Percentiles rank a stretch among this genome's conserved stretches.
Conservation (phyloP, 1,139 yeast species). For the Hanseniaspora uvarum region DNA sequence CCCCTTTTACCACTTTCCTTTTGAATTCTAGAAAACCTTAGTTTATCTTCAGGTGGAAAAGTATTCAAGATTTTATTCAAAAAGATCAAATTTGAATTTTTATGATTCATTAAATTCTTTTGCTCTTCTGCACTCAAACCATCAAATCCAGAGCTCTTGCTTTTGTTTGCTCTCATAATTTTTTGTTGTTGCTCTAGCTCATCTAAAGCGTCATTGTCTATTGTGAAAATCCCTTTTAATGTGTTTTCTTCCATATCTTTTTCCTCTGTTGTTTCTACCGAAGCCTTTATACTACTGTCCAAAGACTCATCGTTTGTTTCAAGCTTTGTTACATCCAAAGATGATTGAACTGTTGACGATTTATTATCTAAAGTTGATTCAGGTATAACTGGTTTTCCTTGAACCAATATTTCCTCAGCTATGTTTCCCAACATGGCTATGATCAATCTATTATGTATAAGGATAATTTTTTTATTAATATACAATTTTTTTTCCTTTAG, state of each 20-base stretch:
- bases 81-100: conserved; percentile 55
- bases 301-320: not conserved
- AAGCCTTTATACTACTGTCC: not conserved
- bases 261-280: not conserved
- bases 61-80: conserved; percentile 81
- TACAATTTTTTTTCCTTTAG: conserved; percentile 5
- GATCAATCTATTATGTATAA: conserved; percentile 14
- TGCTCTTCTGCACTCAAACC: conserved; percentile 18
- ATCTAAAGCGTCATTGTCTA: conserved; percentile 14
- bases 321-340: not conserved
- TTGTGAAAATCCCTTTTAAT: conserved; percentile 11
- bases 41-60: conserved; percentile 71
- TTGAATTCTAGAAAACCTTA: conserved; percentile 72
- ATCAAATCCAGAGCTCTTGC: conserved; percentile 36
- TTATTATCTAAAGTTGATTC: conserved; percentile 20
- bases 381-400: conserved; percentile 26
- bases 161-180: conserved; percentile 26
- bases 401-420: conserved; percentile 29
- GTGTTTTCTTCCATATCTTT: conserved; percentile 3
- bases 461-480: conserved; percentile 12
- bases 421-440: conserved; percentile 26
- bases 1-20: conserved; percentile 72
- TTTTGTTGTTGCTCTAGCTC: conserved; percentile 16
- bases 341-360: not conserved
- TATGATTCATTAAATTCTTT: conserved; percentile 24